A percentile compares a stretch with the other conserved stretches of the same genome.
phyloP scores from a whole-genome alignment of 2,329 filamentous ascomycete genomes.

The Hirsutella minnesotensis region DNA sequence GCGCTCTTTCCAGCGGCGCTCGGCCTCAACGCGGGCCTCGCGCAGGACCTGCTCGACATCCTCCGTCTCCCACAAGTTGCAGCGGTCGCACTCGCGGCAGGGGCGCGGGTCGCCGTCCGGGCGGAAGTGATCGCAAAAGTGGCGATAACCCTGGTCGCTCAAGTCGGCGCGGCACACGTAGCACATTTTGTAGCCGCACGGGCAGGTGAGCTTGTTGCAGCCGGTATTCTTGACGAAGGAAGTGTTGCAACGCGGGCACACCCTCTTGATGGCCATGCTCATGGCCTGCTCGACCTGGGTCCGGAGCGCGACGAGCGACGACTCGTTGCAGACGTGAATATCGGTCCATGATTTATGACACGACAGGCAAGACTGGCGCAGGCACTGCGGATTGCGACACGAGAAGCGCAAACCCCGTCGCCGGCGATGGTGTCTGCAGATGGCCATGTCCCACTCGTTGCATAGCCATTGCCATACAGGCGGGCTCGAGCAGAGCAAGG shows the following conservation, averaged over 20 bases:
- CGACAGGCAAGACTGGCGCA: constrained; percentile 61
- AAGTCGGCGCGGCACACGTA: constrained; percentile 83
- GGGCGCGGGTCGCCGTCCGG: constrained; percentile 59
- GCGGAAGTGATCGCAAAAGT: constrained; percentile 95
- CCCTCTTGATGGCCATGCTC: constrained; percentile 87
- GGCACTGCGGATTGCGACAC: constrained; percentile 61
- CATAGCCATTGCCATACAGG: constrained; percentile 29
- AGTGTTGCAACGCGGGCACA: constrained; percentile 82
- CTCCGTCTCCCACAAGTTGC: constrained; percentile 69
- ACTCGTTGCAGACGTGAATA: constrained; percentile 83
- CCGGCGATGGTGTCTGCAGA: constrained; percentile 57
- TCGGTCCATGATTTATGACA: constrained; percentile 80
- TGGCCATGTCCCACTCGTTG: constrained; percentile 42
- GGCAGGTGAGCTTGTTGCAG: constrained; percentile 94
- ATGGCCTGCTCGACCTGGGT: constrained; percentile 88
- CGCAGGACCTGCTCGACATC: constrained; percentile 57
- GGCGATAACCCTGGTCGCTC: constrained; percentile 66
- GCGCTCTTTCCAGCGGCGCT: constrained; percentile 56
- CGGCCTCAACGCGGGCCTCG: constrained; percentile 58
- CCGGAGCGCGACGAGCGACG: constrained; percentile 66
- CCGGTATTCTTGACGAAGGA: constrained; percentile 87
- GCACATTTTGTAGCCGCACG: constrained; percentile 96
- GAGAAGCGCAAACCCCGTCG: constrained; percentile 64
- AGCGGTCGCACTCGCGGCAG: constrained; percentile 70
- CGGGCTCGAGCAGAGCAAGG: constrained; percentile 30